phyloP scores from a whole-genome alignment of 495 filamentous ascomycete species.

The Tuber aestivum region DNA sequence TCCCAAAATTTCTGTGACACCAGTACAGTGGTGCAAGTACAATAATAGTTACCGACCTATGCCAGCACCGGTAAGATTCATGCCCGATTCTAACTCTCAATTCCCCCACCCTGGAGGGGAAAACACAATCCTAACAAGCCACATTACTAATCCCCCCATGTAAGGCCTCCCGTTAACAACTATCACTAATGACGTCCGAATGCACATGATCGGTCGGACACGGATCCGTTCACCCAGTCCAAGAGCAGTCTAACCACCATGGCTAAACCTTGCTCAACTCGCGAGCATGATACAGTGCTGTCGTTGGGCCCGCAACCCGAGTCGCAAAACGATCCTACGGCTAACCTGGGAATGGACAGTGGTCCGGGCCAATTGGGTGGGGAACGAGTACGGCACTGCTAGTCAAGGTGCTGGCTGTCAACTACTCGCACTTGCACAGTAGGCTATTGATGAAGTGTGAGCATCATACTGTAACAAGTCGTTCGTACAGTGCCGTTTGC shows the following conservation, averaged over 20 bases:
- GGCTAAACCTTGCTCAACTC: not conserved
- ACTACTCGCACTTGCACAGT: too few species aligned
- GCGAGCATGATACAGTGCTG: not conserved
- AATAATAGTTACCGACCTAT: too few species aligned
- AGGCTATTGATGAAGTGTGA: not conserved
- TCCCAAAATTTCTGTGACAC: too few species aligned
- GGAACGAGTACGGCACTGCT: not conserved
- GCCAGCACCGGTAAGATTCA: too few species aligned
- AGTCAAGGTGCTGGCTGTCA: not conserved
- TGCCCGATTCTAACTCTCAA: not conserved
- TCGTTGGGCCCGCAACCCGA: not conserved
- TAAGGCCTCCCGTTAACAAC: not conserved
- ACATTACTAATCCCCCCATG: conserved; percentile 1
- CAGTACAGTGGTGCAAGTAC: too few species aligned
- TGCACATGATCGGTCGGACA: not conserved
- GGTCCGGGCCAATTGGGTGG: not conserved
- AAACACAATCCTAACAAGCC: not conserved
- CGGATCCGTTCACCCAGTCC: not conserved
- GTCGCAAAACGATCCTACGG: not conserved
- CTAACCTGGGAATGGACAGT: not conserved
- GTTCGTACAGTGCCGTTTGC: not conserved
- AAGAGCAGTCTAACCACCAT: too few species aligned
- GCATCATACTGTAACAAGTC: too few species aligned
- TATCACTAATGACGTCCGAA: not conserved
- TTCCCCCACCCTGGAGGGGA: too few species aligned